Conservation (phyloP, 306 rosid species). For the Vigna radiata region DNA sequence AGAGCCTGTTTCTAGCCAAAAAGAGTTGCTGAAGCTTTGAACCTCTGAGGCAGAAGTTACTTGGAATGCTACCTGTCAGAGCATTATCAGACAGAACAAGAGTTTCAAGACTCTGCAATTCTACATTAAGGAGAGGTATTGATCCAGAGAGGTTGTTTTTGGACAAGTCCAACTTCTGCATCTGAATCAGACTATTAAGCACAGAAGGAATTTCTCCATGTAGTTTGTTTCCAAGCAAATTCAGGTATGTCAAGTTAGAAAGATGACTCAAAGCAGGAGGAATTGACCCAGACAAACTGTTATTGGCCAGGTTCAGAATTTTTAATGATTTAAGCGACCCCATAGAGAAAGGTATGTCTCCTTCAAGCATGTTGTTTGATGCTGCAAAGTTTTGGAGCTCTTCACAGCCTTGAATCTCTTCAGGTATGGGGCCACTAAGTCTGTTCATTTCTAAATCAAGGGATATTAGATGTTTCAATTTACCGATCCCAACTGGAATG, state of each 20-base stretch:
- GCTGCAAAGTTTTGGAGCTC: conserved; percentile 77
- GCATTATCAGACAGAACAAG: conserved; percentile 80
- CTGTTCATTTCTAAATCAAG: conserved; percentile 79
- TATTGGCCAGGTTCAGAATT: conserved; percentile 83
- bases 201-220: conserved; percentile 71
- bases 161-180: conserved; percentile 82
- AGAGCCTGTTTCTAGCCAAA: conserved; percentile 75
- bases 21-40: conserved; percentile 70
- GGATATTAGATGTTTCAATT: conserved; percentile 68
- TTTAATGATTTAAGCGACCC: conserved; percentile 67
- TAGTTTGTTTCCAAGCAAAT: conserved; percentile 79
- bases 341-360: conserved; percentile 67
- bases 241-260: conserved; percentile 71
- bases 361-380: conserved; percentile 78
- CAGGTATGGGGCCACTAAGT: conserved; percentile 74
- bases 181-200: conserved; percentile 68
- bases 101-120: conserved; percentile 58
- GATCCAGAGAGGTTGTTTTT: conserved; percentile 78
- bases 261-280: conserved; percentile 65
- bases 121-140: conserved; percentile 54
- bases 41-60: conserved; percentile 64
- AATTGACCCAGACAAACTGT: conserved; percentile 80
- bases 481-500: conserved; percentile 76
- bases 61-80: conserved; percentile 74
- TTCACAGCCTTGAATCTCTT: conserved; percentile 67